Evolutionary conservation across 768 basidiomycete genomes (phyloP).

Genomic region (Tulasnella sp.): DNA sequence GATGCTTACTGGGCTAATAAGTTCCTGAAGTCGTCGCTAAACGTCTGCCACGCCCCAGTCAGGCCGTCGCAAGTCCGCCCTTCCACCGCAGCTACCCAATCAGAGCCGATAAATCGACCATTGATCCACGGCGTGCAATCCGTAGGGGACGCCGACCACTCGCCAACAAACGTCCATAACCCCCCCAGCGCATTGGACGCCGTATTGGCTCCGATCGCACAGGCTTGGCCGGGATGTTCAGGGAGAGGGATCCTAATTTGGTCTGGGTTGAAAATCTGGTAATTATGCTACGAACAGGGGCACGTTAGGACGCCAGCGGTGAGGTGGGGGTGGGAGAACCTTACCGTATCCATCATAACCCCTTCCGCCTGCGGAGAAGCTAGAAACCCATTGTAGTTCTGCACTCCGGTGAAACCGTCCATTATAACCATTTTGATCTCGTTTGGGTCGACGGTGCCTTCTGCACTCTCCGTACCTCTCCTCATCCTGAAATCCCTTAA

Average conservation of each 20-base stretch:
- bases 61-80: slow-evolving; percentile 65
- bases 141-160: slow-evolving; percentile 76
- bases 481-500: slow-evolving; percentile 49
- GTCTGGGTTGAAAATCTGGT: slow-evolving; percentile 42
- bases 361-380: slow-evolving; percentile 54
- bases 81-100: slow-evolving; percentile 52
- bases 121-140: slow-evolving; percentile 83
- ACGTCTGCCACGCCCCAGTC: slow-evolving; percentile 64
- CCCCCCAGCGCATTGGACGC: slow-evolving; percentile 57
- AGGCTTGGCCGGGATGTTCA: slow-evolving; percentile 66
- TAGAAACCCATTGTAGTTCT: slow-evolving; percentile 70
- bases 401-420: slow-evolving; percentile 78
- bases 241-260: slow-evolving; percentile 50
- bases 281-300: slow-evolving; percentile 21
- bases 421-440: slow-evolving; percentile 70
- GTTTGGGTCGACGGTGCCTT: slow-evolving; percentile 51
- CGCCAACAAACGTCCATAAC: slow-evolving; percentile 84
- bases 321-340: not conserved
- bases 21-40: slow-evolving; percentile 64
- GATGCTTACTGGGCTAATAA: slow-evolving; percentile 61
- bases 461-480: slow-evolving; percentile 47
- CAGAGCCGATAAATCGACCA: slow-evolving; percentile 71
- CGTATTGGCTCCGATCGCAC: slow-evolving; percentile 53
- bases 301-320: not conserved
- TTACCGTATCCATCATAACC: slow-evolving; percentile 61